Conservation (phyloP, 2,329 filamentous ascomycete genomes). For the Pestalotiopsis sp. region DNA sequence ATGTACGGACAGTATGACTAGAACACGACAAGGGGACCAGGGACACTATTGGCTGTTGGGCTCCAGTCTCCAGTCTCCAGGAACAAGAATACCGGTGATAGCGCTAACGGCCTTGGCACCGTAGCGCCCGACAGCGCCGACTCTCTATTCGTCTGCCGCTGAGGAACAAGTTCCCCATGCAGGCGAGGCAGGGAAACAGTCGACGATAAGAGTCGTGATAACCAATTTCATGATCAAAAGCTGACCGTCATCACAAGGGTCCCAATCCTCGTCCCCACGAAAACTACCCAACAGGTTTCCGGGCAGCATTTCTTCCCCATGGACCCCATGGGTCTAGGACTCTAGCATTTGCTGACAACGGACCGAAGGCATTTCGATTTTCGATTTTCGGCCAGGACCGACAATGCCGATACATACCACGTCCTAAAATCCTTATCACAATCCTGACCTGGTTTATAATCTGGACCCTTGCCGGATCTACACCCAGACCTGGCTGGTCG, state of each 20-base stretch:
- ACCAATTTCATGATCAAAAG: background rate
- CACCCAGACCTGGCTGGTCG: background rate
- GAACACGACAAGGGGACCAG: background rate
- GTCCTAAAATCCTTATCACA: background rate
- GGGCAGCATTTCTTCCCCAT: background rate
- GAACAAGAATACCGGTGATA: background rate
- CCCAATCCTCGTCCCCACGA: background rate
- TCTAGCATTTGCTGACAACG: background rate
- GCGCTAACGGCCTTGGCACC: background rate
- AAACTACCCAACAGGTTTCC: background rate
- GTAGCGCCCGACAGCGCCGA: background rate
- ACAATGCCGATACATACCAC: background rate
- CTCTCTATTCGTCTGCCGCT: no score
- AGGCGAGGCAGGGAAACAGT: background rate
- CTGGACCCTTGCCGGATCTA: background rate
- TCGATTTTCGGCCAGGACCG: background rate
- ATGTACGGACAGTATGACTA: background rate
- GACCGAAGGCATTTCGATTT: background rate
- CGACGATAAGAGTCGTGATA: background rate
- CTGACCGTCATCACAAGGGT: background rate
- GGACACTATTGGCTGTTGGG: background rate
- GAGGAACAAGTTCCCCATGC: background rate
- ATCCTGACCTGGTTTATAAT: background rate
- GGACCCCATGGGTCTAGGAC: background rate
- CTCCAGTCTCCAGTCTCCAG: background rate